These are phyloP conservation scores for Diutina rugosa DNA, from an alignment of 1,139 yeast species.

Conservation along the genomic window DNA sequence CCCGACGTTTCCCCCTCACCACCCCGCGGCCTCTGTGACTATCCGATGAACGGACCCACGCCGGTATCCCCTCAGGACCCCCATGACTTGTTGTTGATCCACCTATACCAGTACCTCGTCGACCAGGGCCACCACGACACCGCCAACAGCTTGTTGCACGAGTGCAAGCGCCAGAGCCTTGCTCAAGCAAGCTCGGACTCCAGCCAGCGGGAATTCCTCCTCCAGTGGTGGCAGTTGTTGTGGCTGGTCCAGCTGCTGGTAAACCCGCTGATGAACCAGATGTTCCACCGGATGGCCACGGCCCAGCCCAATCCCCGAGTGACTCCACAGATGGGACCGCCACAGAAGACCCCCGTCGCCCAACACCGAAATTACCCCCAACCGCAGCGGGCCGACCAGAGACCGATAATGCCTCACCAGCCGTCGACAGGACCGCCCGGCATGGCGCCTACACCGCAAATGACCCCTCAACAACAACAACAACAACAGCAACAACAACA, in stretches of 20 bases:
- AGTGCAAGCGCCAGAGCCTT: slow-evolving; percentile 1
- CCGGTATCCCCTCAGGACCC: not conserved
- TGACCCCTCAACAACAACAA: slow-evolving; percentile 2
- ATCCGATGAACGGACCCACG: not conserved
- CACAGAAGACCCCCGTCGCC: not conserved
- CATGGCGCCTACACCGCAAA: not conserved
- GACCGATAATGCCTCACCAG: slow-evolving; percentile 3
- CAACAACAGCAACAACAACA: not conserved
- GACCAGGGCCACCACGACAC: slow-evolving; percentile 7
- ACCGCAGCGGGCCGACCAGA: not conserved
- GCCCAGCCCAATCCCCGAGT: not conserved
- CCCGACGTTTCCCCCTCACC: too few relatives aligned
- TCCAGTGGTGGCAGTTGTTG: slow-evolving; percentile 8
- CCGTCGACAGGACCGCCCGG: not conserved
- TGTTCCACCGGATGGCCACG: slow-evolving; percentile 1
- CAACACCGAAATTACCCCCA: not conserved
- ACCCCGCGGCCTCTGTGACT: not conserved
- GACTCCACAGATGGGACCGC: not conserved
- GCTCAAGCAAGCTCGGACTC: slow-evolving; percentile 4
- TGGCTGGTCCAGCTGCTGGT: slow-evolving; percentile 3
- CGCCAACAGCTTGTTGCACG: slow-evolving; percentile 6
- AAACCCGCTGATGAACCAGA: not conserved
- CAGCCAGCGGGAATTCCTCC: slow-evolving; percentile 4
- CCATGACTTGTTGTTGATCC: slow-evolving; percentile 4
- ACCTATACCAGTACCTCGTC: slow-evolving; percentile 6